Evolutionary conservation across 495 filamentous ascomycete genomes (phyloP), one percentile per base, ranked within the genome.

Genomic region (Penicillium ucsense): DNA sequence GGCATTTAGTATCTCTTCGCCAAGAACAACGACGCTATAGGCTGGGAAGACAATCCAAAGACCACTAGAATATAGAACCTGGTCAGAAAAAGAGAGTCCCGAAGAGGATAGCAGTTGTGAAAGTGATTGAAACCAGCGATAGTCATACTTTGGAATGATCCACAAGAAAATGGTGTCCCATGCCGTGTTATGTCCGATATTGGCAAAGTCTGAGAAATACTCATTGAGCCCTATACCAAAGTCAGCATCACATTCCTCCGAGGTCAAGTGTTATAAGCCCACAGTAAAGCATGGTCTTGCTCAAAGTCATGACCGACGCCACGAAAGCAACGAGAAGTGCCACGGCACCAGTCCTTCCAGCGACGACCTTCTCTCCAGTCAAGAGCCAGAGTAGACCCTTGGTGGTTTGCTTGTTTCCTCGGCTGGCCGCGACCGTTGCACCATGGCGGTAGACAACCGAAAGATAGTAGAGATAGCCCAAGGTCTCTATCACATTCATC

Each of bases 201-300:
- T 84, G 35, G 77, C 74, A 53, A 85, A 95, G 34, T 78, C 85
- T 4, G 84, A 86, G 63, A 76, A 90, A 38, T 76, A 71, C 63
- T 94, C 89, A 53, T 85, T 85, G 32, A 90, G 59, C 79, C 78
- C 87, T 91, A 45, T 27, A 20, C 20, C 11, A 5, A 33, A 8
- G 8, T 53, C 20, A 53, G 53, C 35, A 43, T 31, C 43, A 44
- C 40, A n/a, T 35, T 41, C n/a, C 3, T 8, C 45, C 35, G 4
- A 41, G 4, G 38, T 30, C 2, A 38, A 52, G 32, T 5, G n/a
- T 46, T 74, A 52, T 9, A 8, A 46, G 74, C 82, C 73, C 57
- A 89, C 89, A 84, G 57, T 95, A 97, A 10, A 97, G 66, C 46
- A 86, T 56, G 10, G 90, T 95, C 79, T 95, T 95, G 65, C 81